Evolutionary conservation across 345 rosid species (phyloP), one percentile per base, ranked within the genome.

Genomic region (Syzygium aqueum): DNA sequence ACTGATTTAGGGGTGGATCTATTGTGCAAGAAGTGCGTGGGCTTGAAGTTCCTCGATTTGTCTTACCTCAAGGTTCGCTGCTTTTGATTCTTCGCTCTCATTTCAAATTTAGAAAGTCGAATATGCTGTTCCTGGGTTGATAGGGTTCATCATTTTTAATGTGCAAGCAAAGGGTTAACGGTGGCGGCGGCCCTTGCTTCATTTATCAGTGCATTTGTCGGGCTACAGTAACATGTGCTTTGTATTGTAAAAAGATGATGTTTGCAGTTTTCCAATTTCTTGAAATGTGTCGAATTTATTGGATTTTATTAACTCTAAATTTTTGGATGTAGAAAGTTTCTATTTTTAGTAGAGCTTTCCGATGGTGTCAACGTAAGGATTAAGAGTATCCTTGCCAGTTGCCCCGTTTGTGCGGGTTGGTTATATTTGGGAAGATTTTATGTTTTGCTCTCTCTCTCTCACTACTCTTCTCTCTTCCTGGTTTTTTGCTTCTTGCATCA

Each of bases 11-110:
- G 97, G 61, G 89, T 97, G 83, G 97, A 96, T 91, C 96, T 97
- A 85, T 91, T 97, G 92, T 95, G 97, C 90, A 95, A 94, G 90
- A 97, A 96, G 87, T 94, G 97, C 85, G 27, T 56, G 16, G 90
- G 84, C 15, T 91, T 97, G 93, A 97, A 88, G 88, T 89, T 88
- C 87, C 97, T 96, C 61, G 98, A 97, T 86, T 85, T 96, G 83
- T 97, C 99, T 21, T 95, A 95, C 90, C 97, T 97, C 56, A 94
- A 96, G 98, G 99, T 97, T 93, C 94, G 96, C 97, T 94, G 84
- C 27, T 63, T 19, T 73, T 40, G 49, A 73, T 73, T 73, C 49
- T 73, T 37, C 80, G 1, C 49, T 73, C 49, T 73, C 80, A 49
- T 73, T 37, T 33, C 49, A 73, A 33, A 73, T 73, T 73, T 73